phyloP scores from a whole-genome alignment of 2,329 filamentous ascomycete species.

The Neofusicoccum kwambonambiense region DNA sequence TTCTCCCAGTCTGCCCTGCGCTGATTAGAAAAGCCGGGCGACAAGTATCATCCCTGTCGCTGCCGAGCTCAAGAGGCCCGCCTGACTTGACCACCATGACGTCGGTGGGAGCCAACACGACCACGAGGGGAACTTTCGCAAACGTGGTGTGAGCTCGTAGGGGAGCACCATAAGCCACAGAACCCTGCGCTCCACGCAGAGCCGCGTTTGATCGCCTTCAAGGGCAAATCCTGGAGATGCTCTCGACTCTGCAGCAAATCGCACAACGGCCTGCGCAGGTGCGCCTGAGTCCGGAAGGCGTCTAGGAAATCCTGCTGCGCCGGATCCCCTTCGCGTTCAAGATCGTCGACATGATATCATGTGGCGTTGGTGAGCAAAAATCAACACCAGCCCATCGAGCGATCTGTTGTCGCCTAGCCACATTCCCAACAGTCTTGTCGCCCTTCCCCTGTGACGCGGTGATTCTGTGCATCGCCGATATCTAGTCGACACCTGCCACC shows the following conservation, averaged over 20 bases:
- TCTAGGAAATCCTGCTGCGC: background rate
- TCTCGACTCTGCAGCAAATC: background rate
- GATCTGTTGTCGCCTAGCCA: background rate
- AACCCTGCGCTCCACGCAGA: conserved; percentile 2
- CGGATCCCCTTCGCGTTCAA: background rate
- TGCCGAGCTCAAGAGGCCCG: background rate
- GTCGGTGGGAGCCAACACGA: background rate
- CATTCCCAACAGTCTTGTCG: background rate
- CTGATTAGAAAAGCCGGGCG: background rate
- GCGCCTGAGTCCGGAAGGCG: background rate
- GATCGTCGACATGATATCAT: conserved; percentile 19
- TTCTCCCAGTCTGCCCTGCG: background rate
- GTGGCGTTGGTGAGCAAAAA: conserved; percentile 6
- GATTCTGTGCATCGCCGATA: background rate
- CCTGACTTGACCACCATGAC: background rate
- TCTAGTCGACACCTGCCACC: background rate
- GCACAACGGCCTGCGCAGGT: conserved; percentile 2
- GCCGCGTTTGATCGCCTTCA: conserved; percentile 8
- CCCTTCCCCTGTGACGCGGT: background rate
- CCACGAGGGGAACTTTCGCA: background rate
- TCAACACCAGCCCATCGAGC: conserved; percentile 17
- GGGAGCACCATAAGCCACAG: background rate
- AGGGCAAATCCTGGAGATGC: background rate
- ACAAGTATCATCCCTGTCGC: background rate
- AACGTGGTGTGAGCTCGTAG: background rate